Conservation (phyloP, 2,329 filamentous ascomycete species). For the Calonectria leucothoes region DNA sequence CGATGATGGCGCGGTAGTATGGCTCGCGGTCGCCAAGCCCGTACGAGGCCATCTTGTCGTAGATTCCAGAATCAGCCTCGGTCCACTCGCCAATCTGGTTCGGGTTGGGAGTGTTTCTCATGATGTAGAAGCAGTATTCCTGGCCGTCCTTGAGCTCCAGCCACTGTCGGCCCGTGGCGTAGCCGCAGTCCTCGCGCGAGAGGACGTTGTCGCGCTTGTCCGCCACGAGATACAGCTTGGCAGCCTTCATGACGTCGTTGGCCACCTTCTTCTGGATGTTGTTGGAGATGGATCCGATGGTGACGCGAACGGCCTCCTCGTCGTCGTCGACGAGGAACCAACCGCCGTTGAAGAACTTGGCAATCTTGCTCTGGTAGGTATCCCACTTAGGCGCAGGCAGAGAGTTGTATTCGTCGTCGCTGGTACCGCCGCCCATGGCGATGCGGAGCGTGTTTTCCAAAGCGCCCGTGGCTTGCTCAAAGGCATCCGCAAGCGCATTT, state of each 20-base stretch:
- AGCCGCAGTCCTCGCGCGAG: not conserved
- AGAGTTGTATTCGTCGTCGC: not conserved
- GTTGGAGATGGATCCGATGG: slow-evolving; percentile 13
- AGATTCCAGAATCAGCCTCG: slow-evolving; percentile 17
- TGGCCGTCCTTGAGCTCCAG: slow-evolving; percentile 19
- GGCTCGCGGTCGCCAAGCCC: slow-evolving; percentile 24
- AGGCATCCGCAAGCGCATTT: not conserved
- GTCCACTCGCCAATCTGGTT: slow-evolving; percentile 9
- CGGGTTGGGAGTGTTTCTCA: slow-evolving; percentile 4
- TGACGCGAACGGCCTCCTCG: not conserved
- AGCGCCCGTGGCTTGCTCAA: not conserved
- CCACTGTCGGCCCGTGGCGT: slow-evolving; percentile 28
- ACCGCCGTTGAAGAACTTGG: not conserved
- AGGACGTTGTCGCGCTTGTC: slow-evolving; percentile 20
- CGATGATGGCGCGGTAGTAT: slow-evolving; percentile 5
- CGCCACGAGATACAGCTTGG: slow-evolving; percentile 20
- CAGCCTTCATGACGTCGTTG: slow-evolving; percentile 34
- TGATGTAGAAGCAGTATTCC: slow-evolving; percentile 34
- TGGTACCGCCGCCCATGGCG: not conserved
- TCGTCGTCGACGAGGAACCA: slow-evolving; percentile 18
- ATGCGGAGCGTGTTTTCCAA: not conserved
- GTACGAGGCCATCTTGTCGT: slow-evolving; percentile 30
- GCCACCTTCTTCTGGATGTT: slow-evolving; percentile 31
- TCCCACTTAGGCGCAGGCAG: not conserved
- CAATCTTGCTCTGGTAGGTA: not conserved